These are phyloP conservation scores for Suillus subaureus DNA, from an alignment of 768 basidiomycete species.

Conservation along the genomic window DNA sequence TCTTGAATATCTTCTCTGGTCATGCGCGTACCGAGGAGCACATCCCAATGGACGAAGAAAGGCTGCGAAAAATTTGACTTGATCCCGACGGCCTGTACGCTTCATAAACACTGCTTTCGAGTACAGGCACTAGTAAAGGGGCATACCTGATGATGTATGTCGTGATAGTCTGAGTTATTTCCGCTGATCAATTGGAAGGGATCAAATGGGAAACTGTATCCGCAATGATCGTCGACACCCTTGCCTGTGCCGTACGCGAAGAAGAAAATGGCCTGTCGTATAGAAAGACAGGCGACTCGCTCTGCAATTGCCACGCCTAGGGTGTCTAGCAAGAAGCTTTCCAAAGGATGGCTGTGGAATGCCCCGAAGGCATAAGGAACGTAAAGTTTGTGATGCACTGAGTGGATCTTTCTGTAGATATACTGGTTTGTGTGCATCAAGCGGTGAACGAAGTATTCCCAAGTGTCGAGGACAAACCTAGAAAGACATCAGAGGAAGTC, in stretches of 20 bases:
- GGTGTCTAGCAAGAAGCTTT: conserved; percentile 89
- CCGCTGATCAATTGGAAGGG: conserved; percentile 81
- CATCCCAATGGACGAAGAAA: conserved; percentile 93
- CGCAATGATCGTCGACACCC: conserved; percentile 96
- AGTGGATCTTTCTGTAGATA: conserved; percentile 90
- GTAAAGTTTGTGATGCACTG: conserved; percentile 93
- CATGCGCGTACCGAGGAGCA: conserved; percentile 78
- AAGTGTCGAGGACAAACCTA: conserved; percentile 94
- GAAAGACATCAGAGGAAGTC: conserved; percentile 7
- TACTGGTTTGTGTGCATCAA: conserved; percentile 88
- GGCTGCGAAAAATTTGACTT: conserved; percentile 94
- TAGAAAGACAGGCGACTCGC: conserved; percentile 60
- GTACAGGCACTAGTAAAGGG: background rate
- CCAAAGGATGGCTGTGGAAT: conserved; percentile 95
- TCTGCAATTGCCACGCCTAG: conserved; percentile 82
- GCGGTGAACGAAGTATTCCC: conserved; percentile 99
- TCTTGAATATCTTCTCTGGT: conserved; percentile 62
- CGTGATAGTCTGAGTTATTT: conserved; percentile 97
- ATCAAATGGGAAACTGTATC: conserved; percentile 88
- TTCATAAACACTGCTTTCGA: background rate
- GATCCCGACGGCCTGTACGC: conserved; percentile 59
- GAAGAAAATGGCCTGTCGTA: conserved; percentile 82
- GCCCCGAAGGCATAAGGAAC: conserved; percentile 97
- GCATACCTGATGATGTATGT: conserved; percentile 91
- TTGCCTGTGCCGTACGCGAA: conserved; percentile 85